Base-by-base conservation (phyloP, 2,329 filamentous ascomycete species). In the Parascedosporium putredinis region DNA sequence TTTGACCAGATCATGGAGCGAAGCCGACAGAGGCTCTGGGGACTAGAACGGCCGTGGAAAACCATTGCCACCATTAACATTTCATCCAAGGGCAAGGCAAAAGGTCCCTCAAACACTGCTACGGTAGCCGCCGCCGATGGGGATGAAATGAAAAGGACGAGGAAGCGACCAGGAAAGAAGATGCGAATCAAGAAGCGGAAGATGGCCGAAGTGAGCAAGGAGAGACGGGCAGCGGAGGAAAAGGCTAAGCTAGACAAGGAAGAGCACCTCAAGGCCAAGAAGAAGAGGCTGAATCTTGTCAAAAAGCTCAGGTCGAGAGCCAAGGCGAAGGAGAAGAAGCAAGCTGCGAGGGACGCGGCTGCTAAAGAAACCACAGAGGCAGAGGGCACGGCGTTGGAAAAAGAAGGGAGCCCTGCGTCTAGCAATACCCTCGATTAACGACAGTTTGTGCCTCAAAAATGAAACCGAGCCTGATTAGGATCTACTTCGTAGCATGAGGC, bases 41-140 rank as follows among this genome's bases (percentile, higher is more conserved):
- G 79, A 0, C 60, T 78, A 38, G 78, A 82, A 60, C 67, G 77
- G 55, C 78, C 79, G 2, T 83, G 80, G 80, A 71, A 71, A 50
- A 76, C 81, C 12, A 70, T 55, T 33, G 52, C 64, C 3, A 66
- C 63, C 25, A 64, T 79, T 27, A 61, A 56, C 1, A 57, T 67
- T n/a, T 62, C 57, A n/a, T 60, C 60, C 14, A 64, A 62, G 49
- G 55, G 52, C 29, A n/a, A n/a, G n/a, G n/a, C n/a, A n/a, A 55
- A 47, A 14, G 47, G 53, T 0, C 7, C 6, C 12, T 31, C 12
- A 31, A 7, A 31, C 12, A 31, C 27, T 7, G 27, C n/a, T n/a
- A n/a, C 12, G 27, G 47, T 38, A 9, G 50, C 56, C 10, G 47
- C 14, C 16, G 45, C 34, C 2, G 36, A 31, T 3, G 23, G 22